Evolutionary conservation across 1,139 yeast species (phyloP), one percentile per base, ranked within the genome.

Genomic region (Debaryomycetaceae sp.): DNA sequence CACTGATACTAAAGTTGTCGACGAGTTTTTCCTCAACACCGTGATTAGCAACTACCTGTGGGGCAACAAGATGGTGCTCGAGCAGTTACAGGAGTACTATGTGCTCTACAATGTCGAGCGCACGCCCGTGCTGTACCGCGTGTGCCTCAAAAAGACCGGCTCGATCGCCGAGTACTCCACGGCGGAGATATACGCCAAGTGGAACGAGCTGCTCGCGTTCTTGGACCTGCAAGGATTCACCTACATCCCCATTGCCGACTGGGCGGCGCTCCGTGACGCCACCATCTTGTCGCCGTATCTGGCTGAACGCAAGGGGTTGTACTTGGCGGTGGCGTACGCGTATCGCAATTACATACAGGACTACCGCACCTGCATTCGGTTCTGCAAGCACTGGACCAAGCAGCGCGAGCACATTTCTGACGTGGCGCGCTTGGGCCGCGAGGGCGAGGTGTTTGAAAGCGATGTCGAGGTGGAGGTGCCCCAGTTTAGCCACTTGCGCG

Each of bases 201-300:
- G 94, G 88, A 61, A 71, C 39, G 74, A 74, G 33, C 63, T 83
- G 25, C 57, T 82, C 31, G 37, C 49, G 10, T 62, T 66, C 37
- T 70, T 80, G 43, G 85, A 79, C 39, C 53, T 58, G 15, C 66
- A 69, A 33, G 73, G 75, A 5, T 75, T 71, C 54, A 58, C 53
- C 22, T 79, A 78, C 45, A 78, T 79, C 44, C 89, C 94, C 8
- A 76, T 77, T 47, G 93, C 91, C 16, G 95, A 85, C 58, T 84
- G 95, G 91, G 80, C 89, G 29, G 84, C 95, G 2, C 61, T 88
- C 37, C 71, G 89, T 58, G 86, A 80, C 53, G 83, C 89, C 10
- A 82, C 91, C 4, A 70, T 82, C 29, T 71, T 73, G 31, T 63
- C 78, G 2, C 55, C 53, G 16, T 56, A 38, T 35, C 39, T 53